Percentiles rank a stretch among this genome's conserved stretches.
These are phyloP conservation scores for Leccinum pachyderme DNA, from an alignment of 1,284 basidiomycete genomes.

Conservation along the genomic window DNA sequence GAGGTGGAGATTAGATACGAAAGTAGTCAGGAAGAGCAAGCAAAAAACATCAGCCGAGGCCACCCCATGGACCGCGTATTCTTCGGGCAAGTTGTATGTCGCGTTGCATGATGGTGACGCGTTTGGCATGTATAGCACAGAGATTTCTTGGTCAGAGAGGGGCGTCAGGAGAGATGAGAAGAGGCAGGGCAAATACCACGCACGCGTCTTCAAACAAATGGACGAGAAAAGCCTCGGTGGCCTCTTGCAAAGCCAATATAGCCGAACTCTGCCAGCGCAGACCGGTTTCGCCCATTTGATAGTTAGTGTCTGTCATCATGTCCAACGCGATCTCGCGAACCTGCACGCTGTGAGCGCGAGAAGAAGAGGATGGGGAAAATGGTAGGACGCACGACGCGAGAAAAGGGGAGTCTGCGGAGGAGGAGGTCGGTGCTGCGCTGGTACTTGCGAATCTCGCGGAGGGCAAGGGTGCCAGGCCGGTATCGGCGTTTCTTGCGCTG, in stretches of 20 bases:
- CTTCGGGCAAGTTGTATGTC: constrained; percentile 96
- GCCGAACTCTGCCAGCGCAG: constrained; percentile 93
- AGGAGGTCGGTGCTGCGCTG: constrained; percentile 91
- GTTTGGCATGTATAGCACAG: constrained; percentile 97
- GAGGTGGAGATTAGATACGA: neutral
- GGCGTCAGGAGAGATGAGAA: constrained; percentile 3
- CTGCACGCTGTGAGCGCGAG: constrained; percentile 41
- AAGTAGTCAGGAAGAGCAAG: neutral
- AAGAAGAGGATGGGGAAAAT: neutral
- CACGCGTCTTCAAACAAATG: constrained; percentile 96
- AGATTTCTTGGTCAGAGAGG: constrained; percentile 55
- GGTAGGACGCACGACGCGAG: constrained; percentile 71
- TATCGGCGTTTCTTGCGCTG: constrained; percentile 60
- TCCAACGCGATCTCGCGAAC: constrained; percentile 90
- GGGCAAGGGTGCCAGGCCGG: constrained; percentile 84
- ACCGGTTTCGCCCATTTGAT: constrained; percentile 54
- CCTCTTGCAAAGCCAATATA: constrained; percentile 89
- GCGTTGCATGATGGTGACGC: constrained; percentile 97
- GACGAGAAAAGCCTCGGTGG: constrained; percentile 90
- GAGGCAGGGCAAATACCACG: constrained; percentile 38
- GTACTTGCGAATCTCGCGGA: constrained; percentile 91
- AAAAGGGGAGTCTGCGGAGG: constrained; percentile 86
- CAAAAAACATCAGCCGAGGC: constrained; percentile 37
- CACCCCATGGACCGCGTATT: constrained; percentile 84
- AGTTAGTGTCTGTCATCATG: constrained; percentile 75